Evolutionary conservation across 1,284 basidiomycete species (phyloP), one percentile per base, ranked within the genome.

Genomic region (Sphaerobolus stellatus): DNA sequence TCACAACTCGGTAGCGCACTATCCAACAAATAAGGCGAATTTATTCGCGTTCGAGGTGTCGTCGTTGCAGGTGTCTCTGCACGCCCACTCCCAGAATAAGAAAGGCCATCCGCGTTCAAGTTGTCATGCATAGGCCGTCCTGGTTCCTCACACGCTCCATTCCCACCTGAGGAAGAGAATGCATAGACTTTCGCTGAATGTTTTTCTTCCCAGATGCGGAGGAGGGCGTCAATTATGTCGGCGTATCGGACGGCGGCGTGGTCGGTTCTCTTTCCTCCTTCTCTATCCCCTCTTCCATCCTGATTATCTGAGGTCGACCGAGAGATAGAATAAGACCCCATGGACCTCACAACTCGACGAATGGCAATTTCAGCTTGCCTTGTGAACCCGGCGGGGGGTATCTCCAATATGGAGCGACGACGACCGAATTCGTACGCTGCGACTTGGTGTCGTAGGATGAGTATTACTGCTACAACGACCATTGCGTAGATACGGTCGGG

Each of bases 401-500:
- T 22, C 30, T 54, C 52, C 5, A 36, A 45, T 2, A 40, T 7
- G 5, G 46, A 45, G 7, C 52, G 33, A 4, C 47, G 45, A 20
- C 16, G 46, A 20, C 46, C 52, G 13, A 22, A 54, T 14, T 54
- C 52, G 33, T 34, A 40, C 28, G 52, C 28, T 2, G 52, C 52
- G 14, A 54, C 34, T 24, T 49, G 52, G 29, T 54, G 52, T 18
- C 52, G 33, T 3, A 54, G 47, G 9, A 54, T 22, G 13, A 49
- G 24, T 46, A 54, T 54, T 13, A 41, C 47, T 1, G 52, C 52
- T 16, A 54, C 20, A 16, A 54, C 52, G 18, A 54, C 47, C 52
- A 54, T 54, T 8, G 52, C 52, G 38, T 47, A 54, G 2, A 49
- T 47, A 11, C 52, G 52, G 28, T 54, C 52, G 2, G 52, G 52